Conservation (phyloP, 2,329 filamentous ascomycete genomes). For the Fusarium euwallaceae region DNA sequence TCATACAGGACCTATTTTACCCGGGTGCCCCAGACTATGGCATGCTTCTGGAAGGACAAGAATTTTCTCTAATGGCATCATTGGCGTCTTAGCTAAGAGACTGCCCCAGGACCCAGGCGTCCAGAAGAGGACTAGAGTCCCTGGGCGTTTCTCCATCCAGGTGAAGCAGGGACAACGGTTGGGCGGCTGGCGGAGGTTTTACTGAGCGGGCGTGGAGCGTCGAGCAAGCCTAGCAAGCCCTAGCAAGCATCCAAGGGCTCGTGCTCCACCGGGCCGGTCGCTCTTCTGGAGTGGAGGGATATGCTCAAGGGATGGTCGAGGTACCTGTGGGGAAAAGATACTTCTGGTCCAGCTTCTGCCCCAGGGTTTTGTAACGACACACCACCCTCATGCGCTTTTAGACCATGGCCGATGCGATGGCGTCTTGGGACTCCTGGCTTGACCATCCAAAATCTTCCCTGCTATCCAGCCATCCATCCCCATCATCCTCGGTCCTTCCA, state of each 20-base stretch:
- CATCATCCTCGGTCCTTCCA: neutral
- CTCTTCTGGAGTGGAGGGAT: slow-evolving; percentile 28
- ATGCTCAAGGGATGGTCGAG: slow-evolving; percentile 11
- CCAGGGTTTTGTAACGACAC: slow-evolving; percentile 48
- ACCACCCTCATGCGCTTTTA: slow-evolving; percentile 28
- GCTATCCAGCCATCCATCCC: slow-evolving; percentile 3
- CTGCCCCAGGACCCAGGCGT: slow-evolving; percentile 19
- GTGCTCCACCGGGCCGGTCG: slow-evolving; percentile 46
- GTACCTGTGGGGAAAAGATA: slow-evolving; percentile 51
- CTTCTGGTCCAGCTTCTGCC: slow-evolving; percentile 35
- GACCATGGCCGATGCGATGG: slow-evolving; percentile 8
- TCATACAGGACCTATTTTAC: slow-evolving; percentile 25
- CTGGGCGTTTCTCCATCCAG: slow-evolving; percentile 33
- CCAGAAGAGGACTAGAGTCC: slow-evolving; percentile 30
- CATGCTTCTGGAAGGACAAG: slow-evolving; percentile 50
- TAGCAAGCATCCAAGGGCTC: slow-evolving; percentile 3
- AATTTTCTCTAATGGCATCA: slow-evolving; percentile 46
- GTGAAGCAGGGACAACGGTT: slow-evolving; percentile 34
- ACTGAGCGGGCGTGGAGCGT: slow-evolving; percentile 26
- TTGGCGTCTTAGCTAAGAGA: slow-evolving; percentile 27
- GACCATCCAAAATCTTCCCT: neutral
- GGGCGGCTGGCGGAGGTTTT: slow-evolving; percentile 36
- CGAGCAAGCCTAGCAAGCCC: neutral
- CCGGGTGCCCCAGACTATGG: slow-evolving; percentile 36
- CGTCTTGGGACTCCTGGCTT: neutral